Percentiles rank a stretch among this genome's conserved stretches.
These are phyloP conservation scores for Pseudocercospora vitis DNA, from an alignment of 2,329 filamentous ascomycete species.

Conservation along the genomic window DNA sequence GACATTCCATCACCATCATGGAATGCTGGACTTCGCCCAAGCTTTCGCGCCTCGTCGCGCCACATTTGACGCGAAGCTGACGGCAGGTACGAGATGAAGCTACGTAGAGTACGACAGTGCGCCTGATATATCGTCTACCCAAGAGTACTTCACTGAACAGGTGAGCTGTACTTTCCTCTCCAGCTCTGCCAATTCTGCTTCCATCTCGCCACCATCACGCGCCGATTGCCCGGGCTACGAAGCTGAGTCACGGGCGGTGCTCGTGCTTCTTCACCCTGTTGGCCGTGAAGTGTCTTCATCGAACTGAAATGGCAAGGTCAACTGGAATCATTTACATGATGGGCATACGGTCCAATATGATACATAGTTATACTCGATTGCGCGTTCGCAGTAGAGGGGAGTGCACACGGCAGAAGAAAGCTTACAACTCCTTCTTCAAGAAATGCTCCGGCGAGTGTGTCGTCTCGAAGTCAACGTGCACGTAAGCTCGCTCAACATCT, in stretches of 20 bases:
- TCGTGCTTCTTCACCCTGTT: not conserved
- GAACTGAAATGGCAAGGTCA: not conserved
- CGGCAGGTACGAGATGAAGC: too few relatives aligned
- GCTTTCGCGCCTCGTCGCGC: too few relatives aligned
- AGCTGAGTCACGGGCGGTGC: not conserved
- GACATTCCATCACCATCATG: too few relatives aligned
- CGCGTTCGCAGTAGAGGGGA: not conserved
- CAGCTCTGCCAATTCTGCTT: not conserved
- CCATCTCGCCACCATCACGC: not conserved
- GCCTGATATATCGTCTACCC: too few relatives aligned
- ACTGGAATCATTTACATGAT: not conserved
- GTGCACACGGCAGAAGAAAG: not conserved
- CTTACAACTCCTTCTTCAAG: conserved; percentile 63
- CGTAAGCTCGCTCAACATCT: conserved; percentile 89
- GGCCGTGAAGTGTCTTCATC: conserved; percentile 3
- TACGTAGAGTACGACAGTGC: too few relatives aligned
- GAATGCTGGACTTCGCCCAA: too few relatives aligned
- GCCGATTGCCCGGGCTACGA: not conserved
- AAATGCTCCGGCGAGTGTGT: conserved; percentile 89
- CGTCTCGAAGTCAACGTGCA: conserved; percentile 97
- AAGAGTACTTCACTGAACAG: too few relatives aligned
- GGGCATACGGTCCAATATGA: not conserved
- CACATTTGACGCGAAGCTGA: too few relatives aligned
- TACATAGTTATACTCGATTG: not conserved
- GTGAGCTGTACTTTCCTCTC: too few relatives aligned